These are phyloP conservation scores for Chiua sp. DNA, from an alignment of 1,284 basidiomycete genomes.

Conservation along the genomic window DNA sequence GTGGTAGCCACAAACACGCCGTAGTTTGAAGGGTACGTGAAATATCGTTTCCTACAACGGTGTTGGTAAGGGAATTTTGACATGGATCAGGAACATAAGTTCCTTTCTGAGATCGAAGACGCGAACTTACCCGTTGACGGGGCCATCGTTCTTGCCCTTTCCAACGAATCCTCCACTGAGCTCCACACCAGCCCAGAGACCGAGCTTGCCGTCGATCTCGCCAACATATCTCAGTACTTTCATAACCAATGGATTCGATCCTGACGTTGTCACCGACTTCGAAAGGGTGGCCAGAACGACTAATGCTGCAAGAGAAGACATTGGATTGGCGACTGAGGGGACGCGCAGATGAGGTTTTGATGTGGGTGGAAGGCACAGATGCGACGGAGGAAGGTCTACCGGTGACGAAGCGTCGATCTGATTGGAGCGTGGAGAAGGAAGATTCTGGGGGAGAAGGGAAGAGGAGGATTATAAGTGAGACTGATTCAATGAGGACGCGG, in stretches of 20 bases:
- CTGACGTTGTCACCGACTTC: conserved; percentile 82
- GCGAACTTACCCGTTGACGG: conserved; percentile 79
- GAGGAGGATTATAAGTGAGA: conserved; percentile 45
- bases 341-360: conserved; percentile 60
- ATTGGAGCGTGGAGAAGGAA: conserved; percentile 31
- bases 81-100: neutral
- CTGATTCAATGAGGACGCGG: conserved; percentile 60
- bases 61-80: conserved; percentile 11
- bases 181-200: conserved; percentile 92
- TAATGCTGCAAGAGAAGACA: conserved; percentile 49
- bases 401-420: conserved; percentile 46
- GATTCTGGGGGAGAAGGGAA: conserved; percentile 49
- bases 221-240: conserved; percentile 86
- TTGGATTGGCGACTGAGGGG: conserved; percentile 71
- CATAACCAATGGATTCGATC: conserved; percentile 85
- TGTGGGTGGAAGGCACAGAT: conserved; percentile 47
- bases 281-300: conserved; percentile 53
- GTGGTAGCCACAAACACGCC: conserved; percentile 89
- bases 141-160: conserved; percentile 97
- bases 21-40: conserved; percentile 82
- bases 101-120: conserved; percentile 1
- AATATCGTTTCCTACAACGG: conserved; percentile 76
- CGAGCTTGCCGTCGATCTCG: conserved; percentile 84
- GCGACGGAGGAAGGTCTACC: conserved; percentile 56
- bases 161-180: conserved; percentile 85